These are phyloP conservation scores for Blastocystis sp. DNA, from an alignment of 352 stramenopile genomes.

Conservation along the genomic window DNA sequence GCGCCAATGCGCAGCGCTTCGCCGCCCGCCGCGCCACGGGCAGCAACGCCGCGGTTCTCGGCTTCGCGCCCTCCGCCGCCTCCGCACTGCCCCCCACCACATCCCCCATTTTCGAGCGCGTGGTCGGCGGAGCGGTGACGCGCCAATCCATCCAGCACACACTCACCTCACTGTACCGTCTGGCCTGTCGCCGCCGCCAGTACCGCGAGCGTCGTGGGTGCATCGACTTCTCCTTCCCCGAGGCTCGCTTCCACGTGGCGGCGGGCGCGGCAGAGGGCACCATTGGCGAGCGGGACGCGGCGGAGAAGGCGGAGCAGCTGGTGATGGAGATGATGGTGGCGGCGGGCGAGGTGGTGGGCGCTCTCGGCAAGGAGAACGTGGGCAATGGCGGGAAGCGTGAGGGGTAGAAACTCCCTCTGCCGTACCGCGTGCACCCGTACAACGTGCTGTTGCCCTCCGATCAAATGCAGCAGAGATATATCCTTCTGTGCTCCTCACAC, in stretches of 20 bases:
- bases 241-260: constrained; percentile 53
- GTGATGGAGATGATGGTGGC: constrained; percentile 68
- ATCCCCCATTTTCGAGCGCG: background rate
- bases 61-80: background rate
- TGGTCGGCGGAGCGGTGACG: background rate
- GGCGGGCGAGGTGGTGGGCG: constrained; percentile 33
- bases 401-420: constrained; percentile 40
- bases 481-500: background rate
- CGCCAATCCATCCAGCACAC: background rate
- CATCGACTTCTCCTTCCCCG: constrained; percentile 57
- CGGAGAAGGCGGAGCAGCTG: constrained; percentile 34
- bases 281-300: background rate
- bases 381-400: background rate
- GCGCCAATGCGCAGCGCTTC: background rate
- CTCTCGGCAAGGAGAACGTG: constrained; percentile 53
- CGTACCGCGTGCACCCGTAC: constrained; percentile 41
- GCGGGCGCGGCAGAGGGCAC: background rate
- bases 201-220: constrained; percentile 37
- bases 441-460: constrained; percentile 52
- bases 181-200: background rate
- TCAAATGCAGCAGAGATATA: constrained; percentile 53
- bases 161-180: background rate
- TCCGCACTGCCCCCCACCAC: background rate
- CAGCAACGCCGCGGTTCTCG: constrained; percentile 2
- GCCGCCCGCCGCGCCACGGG: background rate